Base-by-base conservation (phyloP, 306 rosid species). In the Vicia villosa region DNA sequence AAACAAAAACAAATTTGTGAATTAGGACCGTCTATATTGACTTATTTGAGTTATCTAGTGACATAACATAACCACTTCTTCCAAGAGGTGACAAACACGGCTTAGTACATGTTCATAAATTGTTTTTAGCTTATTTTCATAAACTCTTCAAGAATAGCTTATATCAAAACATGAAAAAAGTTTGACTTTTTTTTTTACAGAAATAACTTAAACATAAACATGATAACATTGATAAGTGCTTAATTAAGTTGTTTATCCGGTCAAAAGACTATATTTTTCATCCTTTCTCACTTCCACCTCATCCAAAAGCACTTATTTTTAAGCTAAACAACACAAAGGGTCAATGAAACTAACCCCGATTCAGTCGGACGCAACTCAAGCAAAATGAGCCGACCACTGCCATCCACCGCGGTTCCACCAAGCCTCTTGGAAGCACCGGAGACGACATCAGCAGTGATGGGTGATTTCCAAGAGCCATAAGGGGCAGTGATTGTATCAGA, bases 311-410 rank as follows among this genome's bases (percentile, higher is more conserved):
- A 1, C 11, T n/a, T 47, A 26, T 30, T 22, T 9, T 10, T 12
- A 49, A 40, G 3, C 7, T 13, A 51, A 60, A n/a, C 1, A 47
- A 49, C 42, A 58, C 8, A 51, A 69, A 68, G 28, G 64, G 58
- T 19, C 5, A 55, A 12, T 13, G 3, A 43, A 42, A 12, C 66
- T 12, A 63, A 94, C 97, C 99, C 99, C 1, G 89, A 78, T 58
- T 94, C 97, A 0, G 80, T 37, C 5, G 99, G 99, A 22, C 97
- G 99, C 0, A 91, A 85, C 81, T 94, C 97, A 2, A 91, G 87
- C 97, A 95, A 15, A 88, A 96, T 42, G 97, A 79, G 26, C 95
- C 83, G 83, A 94, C 80, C 4, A 95, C 91, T 15, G 99, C 91
- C 58, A 82, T 88, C 99, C 99, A 91, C 86, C 6, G 82, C 17